Evolutionary conservation across 805 yeast genomes (phyloP).

Genomic region (Candida piceae): DNA sequence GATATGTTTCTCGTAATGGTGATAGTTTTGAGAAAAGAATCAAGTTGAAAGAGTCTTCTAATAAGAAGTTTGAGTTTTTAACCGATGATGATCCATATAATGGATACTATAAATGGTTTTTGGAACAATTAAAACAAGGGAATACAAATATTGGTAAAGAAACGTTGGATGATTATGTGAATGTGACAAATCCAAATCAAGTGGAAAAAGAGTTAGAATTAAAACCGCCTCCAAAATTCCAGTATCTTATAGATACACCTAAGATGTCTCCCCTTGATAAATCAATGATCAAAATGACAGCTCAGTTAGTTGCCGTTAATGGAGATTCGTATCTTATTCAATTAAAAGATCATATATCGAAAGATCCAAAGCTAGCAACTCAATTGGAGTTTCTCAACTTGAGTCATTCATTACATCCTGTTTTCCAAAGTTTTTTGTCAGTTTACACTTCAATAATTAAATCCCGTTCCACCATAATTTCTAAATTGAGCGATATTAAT

Average conservation of each 20-base stretch:
- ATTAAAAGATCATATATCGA: constrained; percentile 27
- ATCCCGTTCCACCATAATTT: constrained; percentile 17
- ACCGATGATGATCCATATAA: constrained; percentile 48
- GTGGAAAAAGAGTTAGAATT: background rate
- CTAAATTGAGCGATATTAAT: constrained; percentile 20
- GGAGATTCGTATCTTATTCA: constrained; percentile 41
- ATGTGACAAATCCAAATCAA: background rate
- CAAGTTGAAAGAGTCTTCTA: constrained; percentile 37
- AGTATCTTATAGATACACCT: constrained; percentile 27
- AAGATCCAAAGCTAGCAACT: constrained; percentile 32
- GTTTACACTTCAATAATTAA: constrained; percentile 48
- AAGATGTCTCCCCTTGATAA: constrained; percentile 58
- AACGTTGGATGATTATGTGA: background rate
- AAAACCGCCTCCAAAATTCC: constrained; percentile 13
- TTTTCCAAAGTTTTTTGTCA: constrained; percentile 44
- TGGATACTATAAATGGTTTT: constrained; percentile 48
- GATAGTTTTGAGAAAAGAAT: constrained; percentile 56
- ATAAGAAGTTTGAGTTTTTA: constrained; percentile 62
- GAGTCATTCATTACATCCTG: constrained; percentile 53
- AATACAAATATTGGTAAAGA: background rate
- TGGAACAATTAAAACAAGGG: constrained; percentile 32
- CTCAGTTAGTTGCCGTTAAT: constrained; percentile 60
- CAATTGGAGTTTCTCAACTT: constrained; percentile 66
- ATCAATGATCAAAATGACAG: constrained; percentile 66
- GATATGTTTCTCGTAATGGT: constrained; percentile 67